These are phyloP conservation scores for Paecilomyces sp. DNA, from an alignment of 2,329 filamentous ascomycete genomes.

Conservation along the genomic window DNA sequence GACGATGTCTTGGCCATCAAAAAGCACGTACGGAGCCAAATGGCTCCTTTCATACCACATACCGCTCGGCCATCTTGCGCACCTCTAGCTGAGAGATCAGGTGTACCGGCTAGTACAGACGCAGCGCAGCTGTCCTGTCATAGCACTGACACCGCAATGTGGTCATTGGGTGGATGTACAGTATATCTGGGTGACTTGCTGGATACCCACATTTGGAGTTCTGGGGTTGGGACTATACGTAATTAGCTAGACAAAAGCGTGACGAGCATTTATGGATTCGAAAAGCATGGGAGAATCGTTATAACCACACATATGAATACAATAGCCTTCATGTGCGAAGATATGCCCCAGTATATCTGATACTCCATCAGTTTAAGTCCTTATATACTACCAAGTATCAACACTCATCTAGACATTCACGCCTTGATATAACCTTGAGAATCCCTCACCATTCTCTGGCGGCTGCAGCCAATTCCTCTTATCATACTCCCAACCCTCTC, in stretches of 20 bases:
- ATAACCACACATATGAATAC: background rate
- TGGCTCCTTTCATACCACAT: background rate
- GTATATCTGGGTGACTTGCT: conserved; percentile 6
- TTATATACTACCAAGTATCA: background rate
- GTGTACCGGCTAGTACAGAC: background rate
- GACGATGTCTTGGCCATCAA: background rate
- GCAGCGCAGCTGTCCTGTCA: no score
- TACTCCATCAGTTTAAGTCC: background rate
- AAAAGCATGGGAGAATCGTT: background rate
- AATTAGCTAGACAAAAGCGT: background rate
- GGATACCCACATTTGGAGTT: conserved; percentile 15
- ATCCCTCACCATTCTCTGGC: conserved; percentile 65
- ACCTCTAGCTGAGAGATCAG: background rate
- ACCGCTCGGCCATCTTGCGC: background rate
- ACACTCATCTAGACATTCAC: background rate
- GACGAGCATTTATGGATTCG: background rate
- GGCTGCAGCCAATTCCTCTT: conserved; percentile 90
- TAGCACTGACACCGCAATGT: background rate
- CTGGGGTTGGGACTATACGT: conserved; percentile 1
- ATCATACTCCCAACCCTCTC: conserved; percentile 63
- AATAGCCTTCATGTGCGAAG: no score
- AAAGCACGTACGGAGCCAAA: conserved; percentile 11
- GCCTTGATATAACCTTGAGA: conserved; percentile 55
- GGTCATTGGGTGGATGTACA: background rate
- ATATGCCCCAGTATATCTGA: background rate